A percentile compares a stretch with the other conserved stretches of the same genome.
Evolutionary conservation across 1,284 basidiomycete genomes (phyloP).

Genomic region (Moesziomyces antarcticus): DNA sequence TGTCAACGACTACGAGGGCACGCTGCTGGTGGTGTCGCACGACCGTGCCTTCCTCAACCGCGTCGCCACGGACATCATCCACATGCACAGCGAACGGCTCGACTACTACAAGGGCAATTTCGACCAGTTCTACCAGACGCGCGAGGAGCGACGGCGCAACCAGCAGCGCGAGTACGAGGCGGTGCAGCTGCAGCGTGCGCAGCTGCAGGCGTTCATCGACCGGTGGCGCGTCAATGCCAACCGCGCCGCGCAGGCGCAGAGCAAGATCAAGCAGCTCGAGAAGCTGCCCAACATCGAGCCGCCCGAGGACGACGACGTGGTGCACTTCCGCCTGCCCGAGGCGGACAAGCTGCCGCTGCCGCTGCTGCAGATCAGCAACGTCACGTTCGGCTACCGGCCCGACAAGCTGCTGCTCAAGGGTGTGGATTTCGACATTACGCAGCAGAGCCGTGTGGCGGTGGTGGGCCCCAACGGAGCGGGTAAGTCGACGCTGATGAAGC

Average conservation of each 20-base stretch:
- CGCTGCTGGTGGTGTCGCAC: slow-evolving; percentile 96
- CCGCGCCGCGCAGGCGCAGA: slow-evolving; percentile 79
- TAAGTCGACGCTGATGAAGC: slow-evolving; percentile 91
- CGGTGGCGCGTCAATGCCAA: slow-evolving; percentile 67
- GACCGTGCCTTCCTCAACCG: slow-evolving; percentile 98
- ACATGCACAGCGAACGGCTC: slow-evolving; percentile 92
- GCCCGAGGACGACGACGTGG: slow-evolving; percentile 85
- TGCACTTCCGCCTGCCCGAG: slow-evolving; percentile 71
- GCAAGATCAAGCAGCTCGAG: slow-evolving; percentile 97
- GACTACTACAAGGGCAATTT: slow-evolving; percentile 99
- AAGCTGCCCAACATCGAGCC: slow-evolving; percentile 94
- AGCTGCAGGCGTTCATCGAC: slow-evolving; percentile 92
- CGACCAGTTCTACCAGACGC: slow-evolving; percentile 97
- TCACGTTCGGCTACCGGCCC: slow-evolving; percentile 87
- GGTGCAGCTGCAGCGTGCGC: slow-evolving; percentile 92
- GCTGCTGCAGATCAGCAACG: slow-evolving; percentile 90
- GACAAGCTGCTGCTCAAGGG: slow-evolving; percentile 83
- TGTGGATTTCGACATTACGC: slow-evolving; percentile 82
- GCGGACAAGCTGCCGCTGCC: slow-evolving; percentile 90
- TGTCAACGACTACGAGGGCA: slow-evolving; percentile 85
- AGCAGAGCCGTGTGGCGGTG: slow-evolving; percentile 60
- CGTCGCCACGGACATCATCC: slow-evolving; percentile 96
- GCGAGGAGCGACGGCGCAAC: slow-evolving; percentile 91
- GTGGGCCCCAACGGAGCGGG: slow-evolving; percentile 66
- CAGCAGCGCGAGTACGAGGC: slow-evolving; percentile 82